Evolutionary conservation across 805 yeast species (phyloP), one percentile per base, ranked within the genome.

Genomic region (Zygosaccharomyces gambellarensis): DNA sequence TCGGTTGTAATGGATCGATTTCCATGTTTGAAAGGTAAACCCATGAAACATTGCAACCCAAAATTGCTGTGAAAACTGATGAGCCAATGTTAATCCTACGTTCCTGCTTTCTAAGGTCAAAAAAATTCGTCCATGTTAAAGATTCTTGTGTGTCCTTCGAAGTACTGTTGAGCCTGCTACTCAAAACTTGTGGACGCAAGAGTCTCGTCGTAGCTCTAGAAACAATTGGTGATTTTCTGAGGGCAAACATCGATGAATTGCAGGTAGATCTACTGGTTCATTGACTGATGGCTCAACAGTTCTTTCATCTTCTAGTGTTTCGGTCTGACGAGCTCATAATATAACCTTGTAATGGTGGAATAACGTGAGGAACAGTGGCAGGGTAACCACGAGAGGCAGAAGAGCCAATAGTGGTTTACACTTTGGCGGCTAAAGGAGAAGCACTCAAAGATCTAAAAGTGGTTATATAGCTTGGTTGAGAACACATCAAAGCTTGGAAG

Each of bases 1-100:
- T 77, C 52, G 82, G 78, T 65, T 88, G 87, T 39, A 95, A 89
- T 32, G 92, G 86, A 65, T 92, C 97, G 52, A 94, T 81, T 63
- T 88, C 94, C 57, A 86, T 73, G 58, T 86, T 85, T 27, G 96
- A 83, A 45, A 90, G 73, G 64, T 82, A 83, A 0, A 79, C 80
- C 81, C 90, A 87, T 1, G 97, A 83, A 4, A 76, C 62, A 11
- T 76, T 72, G 21, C 87, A 79, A 1, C 95, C 89, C 6, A 76
- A 59, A 8, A 86, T 47, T 0, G 90, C 85, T 3, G 95, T 81
- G 46, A 82, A 63, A 2, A 79, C 72, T 1, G 96, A 87, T 1
- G 90, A 77, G 1, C 74, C 80, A 10, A 81, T 66, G 62, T 90
- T 87, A 54, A 87, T 71, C 43, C 80, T 70, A 56, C 94, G 82